Conservation (phyloP, 139 green algal species). For the Protoeuglena noctilucae region DNA sequence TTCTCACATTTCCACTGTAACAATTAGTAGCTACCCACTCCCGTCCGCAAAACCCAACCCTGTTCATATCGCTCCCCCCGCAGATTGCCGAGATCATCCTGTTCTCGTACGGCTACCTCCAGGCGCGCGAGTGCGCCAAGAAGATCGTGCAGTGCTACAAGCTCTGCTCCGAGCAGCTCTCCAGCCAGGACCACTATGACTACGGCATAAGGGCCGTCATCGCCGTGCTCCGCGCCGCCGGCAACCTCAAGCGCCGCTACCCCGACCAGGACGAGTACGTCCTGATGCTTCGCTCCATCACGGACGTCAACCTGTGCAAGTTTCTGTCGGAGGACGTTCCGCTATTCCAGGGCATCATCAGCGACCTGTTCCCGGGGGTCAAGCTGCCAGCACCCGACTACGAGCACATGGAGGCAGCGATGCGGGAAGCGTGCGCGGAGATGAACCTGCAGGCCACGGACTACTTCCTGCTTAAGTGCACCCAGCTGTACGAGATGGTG, state of each 20-base stretch:
- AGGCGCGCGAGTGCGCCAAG: constrained; percentile 16
- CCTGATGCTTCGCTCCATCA: constrained; percentile 29
- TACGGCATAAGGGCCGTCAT: constrained; percentile 29
- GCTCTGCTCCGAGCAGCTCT: constrained; percentile 28
- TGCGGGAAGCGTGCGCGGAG: constrained; percentile 18
- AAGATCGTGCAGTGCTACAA: constrained; percentile 28
- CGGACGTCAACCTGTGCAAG: constrained; percentile 22
- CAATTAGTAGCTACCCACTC: no score
- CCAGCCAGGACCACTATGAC: constrained; percentile 26
- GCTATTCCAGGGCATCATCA: constrained; percentile 14
- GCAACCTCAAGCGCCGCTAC: constrained; percentile 24
- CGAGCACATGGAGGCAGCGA: constrained; percentile 14
- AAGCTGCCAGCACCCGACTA: constrained; percentile 28
- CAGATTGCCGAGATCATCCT: constrained; percentile 29
- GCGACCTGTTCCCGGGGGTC: constrained; percentile 51
- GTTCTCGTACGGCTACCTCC: constrained; percentile 20
- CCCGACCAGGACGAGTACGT: constrained; percentile 26
- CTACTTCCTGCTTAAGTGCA: constrained; percentile 52
- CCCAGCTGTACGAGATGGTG: constrained; percentile 37
- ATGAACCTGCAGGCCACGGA: constrained; percentile 36
- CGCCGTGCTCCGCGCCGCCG: constrained; percentile 21
- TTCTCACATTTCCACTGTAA: no score
- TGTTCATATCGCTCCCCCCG: no score
- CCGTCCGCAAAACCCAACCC: no score
- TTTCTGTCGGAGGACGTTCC: constrained; percentile 20